phyloP scores from a whole-genome alignment of 2,329 filamentous ascomycete genomes.

The Podosphaera aphanis region DNA sequence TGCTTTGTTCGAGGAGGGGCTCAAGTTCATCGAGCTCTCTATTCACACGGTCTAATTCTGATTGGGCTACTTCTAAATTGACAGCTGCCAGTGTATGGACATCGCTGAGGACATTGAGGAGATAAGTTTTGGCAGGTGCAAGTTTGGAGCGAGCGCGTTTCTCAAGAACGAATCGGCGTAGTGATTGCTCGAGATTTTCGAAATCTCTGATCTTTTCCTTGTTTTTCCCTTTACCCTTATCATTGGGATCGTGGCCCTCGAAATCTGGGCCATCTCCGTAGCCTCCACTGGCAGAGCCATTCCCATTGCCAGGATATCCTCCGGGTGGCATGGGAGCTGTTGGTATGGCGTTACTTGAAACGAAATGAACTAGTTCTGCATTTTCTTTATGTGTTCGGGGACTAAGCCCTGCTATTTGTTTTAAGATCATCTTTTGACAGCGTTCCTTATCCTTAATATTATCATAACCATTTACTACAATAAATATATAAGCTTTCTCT shows the following conservation, averaged over 20 bases:
- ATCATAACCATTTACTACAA: slow-evolving; percentile 95
- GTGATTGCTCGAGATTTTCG: slow-evolving; percentile 63
- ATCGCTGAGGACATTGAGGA: slow-evolving; percentile 80
- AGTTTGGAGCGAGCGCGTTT: slow-evolving; percentile 90
- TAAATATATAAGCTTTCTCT: slow-evolving; percentile 96
- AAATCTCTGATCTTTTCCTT: slow-evolving; percentile 79
- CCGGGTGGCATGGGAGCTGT: slow-evolving; percentile 32
- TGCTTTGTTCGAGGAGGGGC: slow-evolving; percentile 63
- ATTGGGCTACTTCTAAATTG: slow-evolving; percentile 67
- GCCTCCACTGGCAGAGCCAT: slow-evolving; percentile 28
- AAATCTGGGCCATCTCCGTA: slow-evolving; percentile 26
- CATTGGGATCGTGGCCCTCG: slow-evolving; percentile 26
- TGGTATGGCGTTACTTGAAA: slow-evolving; percentile 88
- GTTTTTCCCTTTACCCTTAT: slow-evolving; percentile 61
- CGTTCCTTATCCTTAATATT: slow-evolving; percentile 76
- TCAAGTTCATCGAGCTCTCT: slow-evolving; percentile 63
- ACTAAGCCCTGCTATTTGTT: slow-evolving; percentile 71
- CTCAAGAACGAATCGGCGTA: slow-evolving; percentile 82
- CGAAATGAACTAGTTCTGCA: slow-evolving; percentile 83
- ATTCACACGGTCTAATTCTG: slow-evolving; percentile 63
- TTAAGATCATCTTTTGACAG: slow-evolving; percentile 78
- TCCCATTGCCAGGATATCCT: slow-evolving; percentile 19
- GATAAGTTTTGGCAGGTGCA: slow-evolving; percentile 82
- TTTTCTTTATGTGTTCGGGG: slow-evolving; percentile 84
- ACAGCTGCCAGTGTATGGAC: slow-evolving; percentile 61